A percentile compares a stretch with the other conserved stretches of the same genome.
These are phyloP conservation scores for Penicillium cosmopolitanum DNA, from an alignment of 495 filamentous ascomycete genomes.

Conservation along the genomic window DNA sequence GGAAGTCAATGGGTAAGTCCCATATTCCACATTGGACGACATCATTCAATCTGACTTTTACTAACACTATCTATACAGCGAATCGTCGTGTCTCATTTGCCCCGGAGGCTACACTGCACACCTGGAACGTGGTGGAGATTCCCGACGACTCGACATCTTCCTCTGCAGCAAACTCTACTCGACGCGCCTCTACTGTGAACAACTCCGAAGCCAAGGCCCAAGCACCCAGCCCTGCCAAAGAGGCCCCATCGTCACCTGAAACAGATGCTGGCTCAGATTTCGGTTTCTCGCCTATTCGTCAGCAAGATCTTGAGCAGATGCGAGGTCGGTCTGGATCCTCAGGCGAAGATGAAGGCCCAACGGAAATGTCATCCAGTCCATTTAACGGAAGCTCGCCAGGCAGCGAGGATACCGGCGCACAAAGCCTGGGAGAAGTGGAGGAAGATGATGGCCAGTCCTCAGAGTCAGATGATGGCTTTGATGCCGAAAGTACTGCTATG, in stretches of 20 bases:
- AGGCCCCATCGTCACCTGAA: conserved; percentile 69
- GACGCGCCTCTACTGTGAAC: conserved; percentile 67
- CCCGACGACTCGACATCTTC: conserved; percentile 86
- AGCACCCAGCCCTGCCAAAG: conserved; percentile 50
- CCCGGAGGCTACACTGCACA: conserved; percentile 95
- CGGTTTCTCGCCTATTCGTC: conserved; percentile 68
- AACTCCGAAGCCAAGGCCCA: conserved; percentile 47
- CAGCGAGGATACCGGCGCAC: conserved; percentile 57
- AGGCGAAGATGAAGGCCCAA: conserved; percentile 22
- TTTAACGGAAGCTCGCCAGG: conserved; percentile 71
- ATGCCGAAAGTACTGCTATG: conserved; percentile 75
- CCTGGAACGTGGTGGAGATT: conserved; percentile 94
- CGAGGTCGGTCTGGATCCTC: conserved; percentile 24
- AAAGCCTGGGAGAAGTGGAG: conserved; percentile 53
- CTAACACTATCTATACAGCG: conserved; percentile 44
- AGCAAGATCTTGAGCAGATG: conserved; percentile 66
- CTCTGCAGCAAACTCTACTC: conserved; percentile 71
- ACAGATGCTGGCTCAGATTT: conserved; percentile 61
- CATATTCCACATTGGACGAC: no score
- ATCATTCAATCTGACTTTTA: background rate
- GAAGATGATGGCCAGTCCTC: conserved; percentile 54
- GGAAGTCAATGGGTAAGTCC: conserved; percentile 75
- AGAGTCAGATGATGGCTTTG: conserved; percentile 59
- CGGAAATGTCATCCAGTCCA: conserved; percentile 77
- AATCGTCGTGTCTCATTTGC: conserved; percentile 97